These are phyloP conservation scores for Entophlyctis helioformis DNA, from an alignment of 192 early-diverging fungal species.

Conservation along the genomic window DNA sequence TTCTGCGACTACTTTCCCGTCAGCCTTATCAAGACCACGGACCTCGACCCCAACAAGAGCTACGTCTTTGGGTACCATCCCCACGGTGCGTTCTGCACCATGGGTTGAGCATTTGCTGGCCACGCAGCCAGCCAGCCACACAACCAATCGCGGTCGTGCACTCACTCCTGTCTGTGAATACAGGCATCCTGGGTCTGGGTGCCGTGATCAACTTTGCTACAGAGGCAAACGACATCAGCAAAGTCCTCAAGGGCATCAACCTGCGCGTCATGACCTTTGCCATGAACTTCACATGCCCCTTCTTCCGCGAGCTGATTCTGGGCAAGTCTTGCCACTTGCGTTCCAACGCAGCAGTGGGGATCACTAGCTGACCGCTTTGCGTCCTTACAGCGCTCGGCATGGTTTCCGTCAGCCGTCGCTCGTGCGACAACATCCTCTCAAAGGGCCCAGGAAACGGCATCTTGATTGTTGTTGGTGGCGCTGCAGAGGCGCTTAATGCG, in stretches of 20 bases:
- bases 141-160: no score
- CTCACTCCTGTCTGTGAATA: not conserved
- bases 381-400: constrained; percentile 45
- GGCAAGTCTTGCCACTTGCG: not conserved
- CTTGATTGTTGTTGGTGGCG: constrained; percentile 87
- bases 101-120: no score
- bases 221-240: constrained; percentile 63
- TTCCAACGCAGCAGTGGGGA: no score
- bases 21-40: constrained; percentile 55
- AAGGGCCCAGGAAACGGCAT: constrained; percentile 55
- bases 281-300: constrained; percentile 73
- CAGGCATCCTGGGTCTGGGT: constrained; percentile 73
- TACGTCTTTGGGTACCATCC: constrained; percentile 83
- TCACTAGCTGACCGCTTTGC: no score
- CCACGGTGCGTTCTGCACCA: no score
- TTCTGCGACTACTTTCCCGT: constrained; percentile 62
- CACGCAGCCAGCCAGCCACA: no score
- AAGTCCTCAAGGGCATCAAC: constrained; percentile 67
- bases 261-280: constrained; percentile 70
- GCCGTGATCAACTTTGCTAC: constrained; percentile 74
- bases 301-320: constrained; percentile 77
- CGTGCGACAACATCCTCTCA: constrained; percentile 57
- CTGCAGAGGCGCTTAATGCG: constrained; percentile 63
- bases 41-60: constrained; percentile 58
- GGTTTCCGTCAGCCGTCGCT: constrained; percentile 64